Percentiles rank a stretch among this genome's conserved stretches.
Conservation (phyloP, 148 eudicot species). For the Agrostemma githago region DNA sequence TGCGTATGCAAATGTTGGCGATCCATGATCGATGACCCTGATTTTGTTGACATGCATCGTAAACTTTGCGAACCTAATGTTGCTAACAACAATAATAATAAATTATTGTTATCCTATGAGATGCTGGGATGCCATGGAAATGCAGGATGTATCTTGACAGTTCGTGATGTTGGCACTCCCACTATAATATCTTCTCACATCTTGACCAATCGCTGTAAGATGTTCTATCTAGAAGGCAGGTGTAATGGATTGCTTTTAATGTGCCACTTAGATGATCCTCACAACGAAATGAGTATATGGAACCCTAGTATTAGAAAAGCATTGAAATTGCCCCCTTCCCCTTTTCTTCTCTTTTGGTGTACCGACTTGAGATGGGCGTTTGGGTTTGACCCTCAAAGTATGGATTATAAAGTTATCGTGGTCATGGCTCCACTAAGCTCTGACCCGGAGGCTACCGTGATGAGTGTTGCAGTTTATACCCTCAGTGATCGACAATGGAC, state of each 20-base stretch:
- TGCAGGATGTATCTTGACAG: not conserved
- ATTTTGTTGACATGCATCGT: not conserved
- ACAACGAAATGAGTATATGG: not conserved
- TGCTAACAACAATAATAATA: not conserved
- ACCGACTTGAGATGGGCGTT: not conserved
- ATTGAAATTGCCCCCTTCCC: not conserved
- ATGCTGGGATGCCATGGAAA: too few species aligned
- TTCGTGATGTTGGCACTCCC: not conserved
- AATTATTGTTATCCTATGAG: too few species aligned
- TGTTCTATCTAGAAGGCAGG: not conserved
- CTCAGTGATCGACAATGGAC: not conserved
- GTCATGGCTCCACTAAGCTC: not conserved
- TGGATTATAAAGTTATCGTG: constrained; percentile 4
- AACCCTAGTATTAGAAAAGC: not conserved
- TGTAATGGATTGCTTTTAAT: not conserved
- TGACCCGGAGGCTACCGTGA: not conserved
- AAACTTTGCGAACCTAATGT: too few species aligned
- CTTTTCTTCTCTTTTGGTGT: not conserved
- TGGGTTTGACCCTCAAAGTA: not conserved
- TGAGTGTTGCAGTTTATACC: not conserved
- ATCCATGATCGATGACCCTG: not conserved
- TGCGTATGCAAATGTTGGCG: too few species aligned
- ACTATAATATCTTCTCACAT: not conserved
- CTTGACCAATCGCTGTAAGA: not conserved
- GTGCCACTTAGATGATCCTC: not conserved